A percentile compares a stretch with the other conserved stretches of the same genome.
Conservation (phyloP, 106 monocot species). For the Iris macrosiphon region DNA sequence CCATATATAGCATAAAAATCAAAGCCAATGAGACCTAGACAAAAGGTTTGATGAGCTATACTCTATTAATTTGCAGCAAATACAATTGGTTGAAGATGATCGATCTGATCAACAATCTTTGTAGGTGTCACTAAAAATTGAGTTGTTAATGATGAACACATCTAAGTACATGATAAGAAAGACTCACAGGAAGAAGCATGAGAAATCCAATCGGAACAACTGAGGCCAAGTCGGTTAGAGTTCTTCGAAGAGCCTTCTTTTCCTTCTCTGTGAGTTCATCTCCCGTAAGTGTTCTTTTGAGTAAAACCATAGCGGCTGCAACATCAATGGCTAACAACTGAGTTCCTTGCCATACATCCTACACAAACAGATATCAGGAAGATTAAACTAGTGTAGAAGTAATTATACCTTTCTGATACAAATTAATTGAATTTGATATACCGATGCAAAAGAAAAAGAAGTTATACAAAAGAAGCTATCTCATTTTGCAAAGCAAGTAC, state of each 20-base stretch:
- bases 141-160: too few relatives aligned
- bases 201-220: constrained; percentile 96
- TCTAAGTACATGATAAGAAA: too few relatives aligned
- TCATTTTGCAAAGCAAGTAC: not conserved
- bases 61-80: too few relatives aligned
- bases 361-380: constrained; percentile 6
- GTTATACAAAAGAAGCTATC: not conserved
- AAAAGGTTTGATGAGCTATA: too few relatives aligned
- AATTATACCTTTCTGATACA: not conserved
- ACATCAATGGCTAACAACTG: constrained; percentile 92
- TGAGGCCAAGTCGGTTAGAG: constrained; percentile 88
- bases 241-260: constrained; percentile 86
- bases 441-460: not conserved
- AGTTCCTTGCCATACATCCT: constrained; percentile 98
- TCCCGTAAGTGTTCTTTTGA: constrained; percentile 71
- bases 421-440: too few relatives aligned
- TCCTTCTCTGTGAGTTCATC: constrained; percentile 96
- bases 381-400: not conserved
- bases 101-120: too few relatives aligned
- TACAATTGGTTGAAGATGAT: too few relatives aligned
- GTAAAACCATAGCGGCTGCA: constrained; percentile 65
- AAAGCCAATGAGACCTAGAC: too few relatives aligned
- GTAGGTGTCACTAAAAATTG: too few relatives aligned
- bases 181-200: constrained; percentile 96
- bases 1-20: too few relatives aligned